These are phyloP conservation scores for Quercus phellos DNA, from an alignment of 331 rosid species.

Conservation along the genomic window DNA sequence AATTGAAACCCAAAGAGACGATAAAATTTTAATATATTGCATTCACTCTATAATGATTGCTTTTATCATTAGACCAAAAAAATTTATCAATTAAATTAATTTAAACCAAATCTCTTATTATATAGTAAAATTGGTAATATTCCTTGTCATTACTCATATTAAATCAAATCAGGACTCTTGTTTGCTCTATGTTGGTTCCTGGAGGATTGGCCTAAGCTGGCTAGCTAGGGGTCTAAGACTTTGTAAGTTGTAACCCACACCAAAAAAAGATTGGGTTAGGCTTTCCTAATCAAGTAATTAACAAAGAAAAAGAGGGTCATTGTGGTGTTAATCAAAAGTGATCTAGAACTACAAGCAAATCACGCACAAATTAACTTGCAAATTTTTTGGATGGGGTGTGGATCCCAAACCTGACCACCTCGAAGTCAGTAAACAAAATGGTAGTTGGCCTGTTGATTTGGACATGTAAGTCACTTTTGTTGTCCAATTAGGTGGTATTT, in stretches of 20 bases:
- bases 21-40: too few species aligned
- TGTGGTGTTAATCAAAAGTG: constrained; percentile 15
- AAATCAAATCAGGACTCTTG: too few species aligned
- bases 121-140: too few species aligned
- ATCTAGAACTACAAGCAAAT: constrained; percentile 2
- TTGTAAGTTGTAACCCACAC: too few species aligned
- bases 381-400: constrained; percentile 22
- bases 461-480: constrained; percentile 37
- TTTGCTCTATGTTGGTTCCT: too few species aligned
- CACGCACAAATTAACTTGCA: constrained; percentile 10
- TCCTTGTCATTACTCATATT: too few species aligned
- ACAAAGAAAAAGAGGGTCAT: constrained; percentile 32
- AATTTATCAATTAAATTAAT: too few species aligned
- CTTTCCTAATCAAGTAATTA: constrained; percentile 34
- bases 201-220: too few species aligned
- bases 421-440: constrained; percentile 39
- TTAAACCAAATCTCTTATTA: too few species aligned
- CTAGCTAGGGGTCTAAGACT: too few species aligned
- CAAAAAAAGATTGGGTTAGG: constrained; percentile 10
- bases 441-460: constrained; percentile 57
- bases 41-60: too few species aligned
- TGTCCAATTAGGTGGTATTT: constrained; percentile 53
- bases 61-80: too few species aligned
- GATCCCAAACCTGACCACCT: constrained; percentile 76
- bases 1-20: accelerated